These are phyloP conservation scores for Lodderomyces theae DNA, from an alignment of 1,139 yeast genomes.

Conservation along the genomic window DNA sequence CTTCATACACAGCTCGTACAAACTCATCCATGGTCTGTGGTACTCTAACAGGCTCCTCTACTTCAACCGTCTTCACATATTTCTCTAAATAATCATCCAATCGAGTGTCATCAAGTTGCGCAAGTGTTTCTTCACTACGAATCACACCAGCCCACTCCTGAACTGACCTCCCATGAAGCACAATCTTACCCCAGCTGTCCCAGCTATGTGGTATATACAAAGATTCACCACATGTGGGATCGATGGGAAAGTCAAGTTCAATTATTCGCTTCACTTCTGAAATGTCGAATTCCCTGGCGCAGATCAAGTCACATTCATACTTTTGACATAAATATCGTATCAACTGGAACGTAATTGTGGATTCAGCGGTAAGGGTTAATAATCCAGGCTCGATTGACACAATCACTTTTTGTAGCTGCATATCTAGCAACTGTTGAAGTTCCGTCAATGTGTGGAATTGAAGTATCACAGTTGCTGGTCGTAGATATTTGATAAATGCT, in stretches of 20 bases:
- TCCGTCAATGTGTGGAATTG: constrained; percentile 3
- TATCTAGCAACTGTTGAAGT: neutral
- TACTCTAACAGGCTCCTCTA: neutral
- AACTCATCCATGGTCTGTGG: constrained; percentile 3
- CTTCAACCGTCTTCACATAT: neutral
- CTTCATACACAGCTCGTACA: neutral
- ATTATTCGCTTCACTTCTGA: neutral
- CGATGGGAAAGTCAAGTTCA: constrained; percentile 5
- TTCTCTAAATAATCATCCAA: constrained; percentile 10
- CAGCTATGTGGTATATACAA: constrained; percentile 43
- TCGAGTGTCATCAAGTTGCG: constrained; percentile 6
- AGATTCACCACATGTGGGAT: constrained; percentile 12
- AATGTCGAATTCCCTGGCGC: constrained; percentile 4
- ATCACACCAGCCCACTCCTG: constrained; percentile 16
- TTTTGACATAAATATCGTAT: constrained; percentile 48
- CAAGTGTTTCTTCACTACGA: constrained; percentile 12
- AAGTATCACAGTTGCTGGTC: constrained; percentile 7
- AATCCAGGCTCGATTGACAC: constrained; percentile 19
- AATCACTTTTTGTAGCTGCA: too few species aligned
- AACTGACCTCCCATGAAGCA: constrained; percentile 37
- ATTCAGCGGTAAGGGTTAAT: constrained; percentile 17
- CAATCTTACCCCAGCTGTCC: constrained; percentile 53
- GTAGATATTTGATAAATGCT: constrained; percentile 14
- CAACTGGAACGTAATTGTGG: constrained; percentile 46
- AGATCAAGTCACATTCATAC: constrained; percentile 26